phyloP scores from a whole-genome alignment of 371 early-diverging fungal genomes.

The Capniomyces stellatus region DNA sequence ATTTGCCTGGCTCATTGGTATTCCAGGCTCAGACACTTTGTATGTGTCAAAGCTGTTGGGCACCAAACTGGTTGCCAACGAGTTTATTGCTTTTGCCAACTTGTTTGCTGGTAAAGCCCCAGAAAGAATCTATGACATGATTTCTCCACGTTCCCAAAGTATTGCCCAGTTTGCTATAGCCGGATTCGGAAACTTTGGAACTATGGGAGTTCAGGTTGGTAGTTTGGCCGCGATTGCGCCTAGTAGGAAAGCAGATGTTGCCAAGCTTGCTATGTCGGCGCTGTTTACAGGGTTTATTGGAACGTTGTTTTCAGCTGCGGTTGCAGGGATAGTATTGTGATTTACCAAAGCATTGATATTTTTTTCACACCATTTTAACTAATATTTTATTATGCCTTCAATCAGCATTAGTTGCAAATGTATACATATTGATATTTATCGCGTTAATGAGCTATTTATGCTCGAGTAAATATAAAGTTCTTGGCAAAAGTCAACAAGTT shows the following conservation, averaged over 20 bases:
- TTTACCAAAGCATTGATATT: too few species aligned
- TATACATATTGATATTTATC: background rate
- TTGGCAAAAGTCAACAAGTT: too few species aligned
- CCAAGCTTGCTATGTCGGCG: conserved; percentile 55
- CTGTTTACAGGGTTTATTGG: conserved; percentile 62
- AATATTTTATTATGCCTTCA: too few species aligned
- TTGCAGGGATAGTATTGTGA: too few species aligned
- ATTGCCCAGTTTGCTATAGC: conserved; percentile 63
- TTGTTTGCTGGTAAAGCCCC: conserved; percentile 4
- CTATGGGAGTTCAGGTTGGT: conserved; percentile 75
- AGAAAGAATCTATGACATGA: background rate
- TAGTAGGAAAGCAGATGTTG: conserved; percentile 50
- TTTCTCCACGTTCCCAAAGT: conserved; percentile 5
- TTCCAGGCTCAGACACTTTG: conserved; percentile 37
- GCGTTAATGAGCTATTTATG: too few species aligned
- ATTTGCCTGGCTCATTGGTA: conserved; percentile 68
- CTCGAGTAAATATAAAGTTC: too few species aligned
- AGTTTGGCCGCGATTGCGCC: conserved; percentile 66
- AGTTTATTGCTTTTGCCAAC: conserved; percentile 62
- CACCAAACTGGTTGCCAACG: conserved; percentile 73
- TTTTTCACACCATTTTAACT: too few species aligned
- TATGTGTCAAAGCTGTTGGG: conserved; percentile 57
- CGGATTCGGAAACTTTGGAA: conserved; percentile 75
- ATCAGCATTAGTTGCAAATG: background rate
- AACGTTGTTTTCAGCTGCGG: conserved; percentile 65